A percentile compares a stretch with the other conserved stretches of the same genome.
phyloP scores from a whole-genome alignment of 2,329 filamentous ascomycete species.

The Colletotrichum zoysiae region DNA sequence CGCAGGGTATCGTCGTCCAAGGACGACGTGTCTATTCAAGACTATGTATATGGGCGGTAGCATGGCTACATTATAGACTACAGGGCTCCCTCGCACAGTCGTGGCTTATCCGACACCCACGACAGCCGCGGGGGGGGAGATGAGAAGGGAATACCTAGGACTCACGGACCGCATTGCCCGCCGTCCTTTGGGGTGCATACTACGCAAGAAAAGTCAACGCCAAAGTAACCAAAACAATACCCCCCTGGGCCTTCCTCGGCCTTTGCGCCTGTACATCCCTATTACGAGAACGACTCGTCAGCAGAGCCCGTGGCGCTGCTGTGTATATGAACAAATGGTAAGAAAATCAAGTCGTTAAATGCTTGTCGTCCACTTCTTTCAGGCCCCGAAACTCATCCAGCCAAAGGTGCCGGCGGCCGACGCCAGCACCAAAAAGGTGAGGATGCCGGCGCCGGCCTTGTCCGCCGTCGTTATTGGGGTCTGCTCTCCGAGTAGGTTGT shows the following conservation, averaged over 20 bases:
- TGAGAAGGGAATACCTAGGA: slow-evolving; percentile 51
- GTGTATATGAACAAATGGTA: slow-evolving; percentile 22
- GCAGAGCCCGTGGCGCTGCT: slow-evolving; percentile 32
- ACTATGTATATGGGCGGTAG: slow-evolving; percentile 33
- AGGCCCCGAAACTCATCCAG: slow-evolving; percentile 62
- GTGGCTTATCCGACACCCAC: slow-evolving; percentile 22
- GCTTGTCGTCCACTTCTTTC: slow-evolving; percentile 28
- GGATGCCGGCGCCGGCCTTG: slow-evolving; percentile 61
- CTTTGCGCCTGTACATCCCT: slow-evolving; percentile 37
- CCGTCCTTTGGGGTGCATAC: slow-evolving; percentile 34
- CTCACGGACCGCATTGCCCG: slow-evolving; percentile 11
- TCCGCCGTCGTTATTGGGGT: slow-evolving; percentile 58
- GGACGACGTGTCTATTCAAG: slow-evolving; percentile 26
- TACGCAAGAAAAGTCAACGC: slow-evolving; percentile 45
- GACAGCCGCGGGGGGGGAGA: slow-evolving; percentile 54
- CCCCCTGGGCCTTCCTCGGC: slow-evolving; percentile 28
- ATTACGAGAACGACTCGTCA: slow-evolving; percentile 24
- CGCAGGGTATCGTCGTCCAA: not conserved
- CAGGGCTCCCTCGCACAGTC: not conserved
- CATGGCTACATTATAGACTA: slow-evolving; percentile 40
- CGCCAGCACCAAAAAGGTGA: slow-evolving; percentile 60
- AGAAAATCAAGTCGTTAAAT: slow-evolving; percentile 33
- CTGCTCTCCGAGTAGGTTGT: slow-evolving; percentile 49
- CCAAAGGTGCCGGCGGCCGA: slow-evolving; percentile 56
- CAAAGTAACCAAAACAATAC: slow-evolving; percentile 43